Conservation (phyloP, 768 basidiomycete genomes). For the Exsudoporus frostii region DNA sequence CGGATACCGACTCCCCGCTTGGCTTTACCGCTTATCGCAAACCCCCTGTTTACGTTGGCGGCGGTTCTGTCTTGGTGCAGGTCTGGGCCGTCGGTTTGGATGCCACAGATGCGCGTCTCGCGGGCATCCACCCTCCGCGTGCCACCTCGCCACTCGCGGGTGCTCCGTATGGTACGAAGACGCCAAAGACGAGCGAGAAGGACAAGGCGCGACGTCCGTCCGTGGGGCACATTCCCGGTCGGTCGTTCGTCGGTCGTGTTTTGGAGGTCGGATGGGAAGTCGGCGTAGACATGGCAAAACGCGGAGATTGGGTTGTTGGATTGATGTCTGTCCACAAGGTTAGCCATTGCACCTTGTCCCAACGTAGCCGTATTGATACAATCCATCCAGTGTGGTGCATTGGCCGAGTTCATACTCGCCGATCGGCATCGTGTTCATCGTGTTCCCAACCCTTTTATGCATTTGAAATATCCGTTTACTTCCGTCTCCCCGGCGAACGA, state of each 20-base stretch:
- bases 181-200: slow-evolving; percentile 22
- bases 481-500: slow-evolving; percentile 7
- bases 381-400: slow-evolving; percentile 64
- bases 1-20: slow-evolving; percentile 36
- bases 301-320: slow-evolving; percentile 88
- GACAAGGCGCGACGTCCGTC: slow-evolving; percentile 24
- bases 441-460: slow-evolving; percentile 59
- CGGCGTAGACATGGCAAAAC: slow-evolving; percentile 45
- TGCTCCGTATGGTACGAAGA: slow-evolving; percentile 22
- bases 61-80: slow-evolving; percentile 73
- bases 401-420: slow-evolving; percentile 84
- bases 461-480: slow-evolving; percentile 25
- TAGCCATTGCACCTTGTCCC: slow-evolving; percentile 22
- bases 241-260: slow-evolving; percentile 82
- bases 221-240: slow-evolving; percentile 80
- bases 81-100: slow-evolving; percentile 90
- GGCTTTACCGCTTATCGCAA: slow-evolving; percentile 68
- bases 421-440: slow-evolving; percentile 77
- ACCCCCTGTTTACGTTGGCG: slow-evolving; percentile 72
- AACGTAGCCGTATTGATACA: slow-evolving; percentile 6
- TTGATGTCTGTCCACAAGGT: slow-evolving; percentile 80
- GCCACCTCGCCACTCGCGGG: slow-evolving; percentile 10
- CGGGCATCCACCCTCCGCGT: slow-evolving; percentile 41
- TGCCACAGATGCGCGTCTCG: slow-evolving; percentile 63
- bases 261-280: slow-evolving; percentile 79